Base-by-base conservation (phyloP, 225 moss, liverwort and hornwort species). In the Climacium dendroides region DNA sequence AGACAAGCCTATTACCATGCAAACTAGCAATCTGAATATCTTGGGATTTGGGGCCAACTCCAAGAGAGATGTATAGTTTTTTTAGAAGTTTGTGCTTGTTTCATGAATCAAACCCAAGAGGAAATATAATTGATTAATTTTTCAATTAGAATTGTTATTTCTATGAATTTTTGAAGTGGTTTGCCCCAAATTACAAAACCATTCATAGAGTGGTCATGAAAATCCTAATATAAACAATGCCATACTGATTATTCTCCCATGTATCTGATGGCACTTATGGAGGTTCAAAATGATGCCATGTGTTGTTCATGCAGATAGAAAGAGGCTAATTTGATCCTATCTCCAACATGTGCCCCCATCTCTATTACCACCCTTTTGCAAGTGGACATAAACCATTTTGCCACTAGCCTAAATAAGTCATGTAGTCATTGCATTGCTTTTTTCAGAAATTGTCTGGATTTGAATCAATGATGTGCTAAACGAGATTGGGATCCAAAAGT, bases 371-470 rank as follows among this genome's bases (percentile, higher is more conserved):
- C 26, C 4, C 0, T 8, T 25, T 15, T 41, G 1, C 2, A 69
- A 26, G 8, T 41, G 3, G 15, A 43, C n/a, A n/a, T n/a, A 26
- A 26, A 26, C 0, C 2, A 3, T 15, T 43, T 9, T 43, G 3
- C 1, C 9, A 15, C 0, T 43, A 0, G 41, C 9, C 9, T 26
- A 9, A 26, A 15, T 41, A 71, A 41, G 3, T 25, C 1, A 26
- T 0, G 0, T 0, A 69, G 1, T 24, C 1, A 39, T 0, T 24
- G 0, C 0, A 15, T 0, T 41, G 3, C 5, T 41, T 71, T 71
- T 41, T 15, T 0, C n/a, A 71, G 0, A 43, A 43, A 26, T 0
- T 15, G 0, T 16, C 0, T 2, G 0, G 3, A 71, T 26, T 43
- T 15, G 45, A 45, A 1, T n/a, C n/a, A 0, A 41, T 41, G 25